Evolutionary conservation across 2,329 filamentous ascomycete species (phyloP), one percentile per base, ranked within the genome.

Genomic region (Calonectria montana): DNA sequence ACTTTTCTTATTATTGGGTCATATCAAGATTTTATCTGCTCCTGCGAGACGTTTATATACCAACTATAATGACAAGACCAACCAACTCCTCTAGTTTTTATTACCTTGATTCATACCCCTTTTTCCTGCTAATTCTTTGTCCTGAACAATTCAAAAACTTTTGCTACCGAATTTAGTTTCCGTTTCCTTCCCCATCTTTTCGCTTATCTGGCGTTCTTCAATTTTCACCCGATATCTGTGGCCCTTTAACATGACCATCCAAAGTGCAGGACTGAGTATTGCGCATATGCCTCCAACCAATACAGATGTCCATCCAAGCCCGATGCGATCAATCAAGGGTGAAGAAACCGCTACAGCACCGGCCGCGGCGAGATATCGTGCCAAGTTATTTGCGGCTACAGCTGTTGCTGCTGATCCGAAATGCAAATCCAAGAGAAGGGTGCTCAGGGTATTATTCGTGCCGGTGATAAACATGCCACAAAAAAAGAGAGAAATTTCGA

Each of bases 391-490:
- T 23, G 65, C 65, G 4, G 65, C 65, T 3, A 68, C 41, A 13
- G 65, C 65, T 13, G 65, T 68, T 27, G 53, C 65, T 9, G 65
- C 23, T 35, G 65, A 62, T 21, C 39, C 21, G 27, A 62, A 29
- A 29, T 68, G 27, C 31, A 68, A 41, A 43, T 68, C 65, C 27
- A 68, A 53, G 13, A 68, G 47, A 16, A 68, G 55, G 9, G 65
- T 68, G 48, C 61, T 68, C n/a, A 68, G 65, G n/a, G 59, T 62
- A 29, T 68, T 68, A n/a, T 50, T 29, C 10, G 65, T 16, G 27
- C 41, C 65, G 16, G 65, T 48, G 41, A 68, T 61, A 27, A 62
- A 57, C 18, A 68, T 31, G 43, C 23, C 65, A 23, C 53, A 68
- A 25, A 68, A 62, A 31, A 64, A 68, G 13, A 68, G 65, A 4